Conservation (phyloP, 495 filamentous ascomycete species). For the Aspergillus taichungensis region DNA sequence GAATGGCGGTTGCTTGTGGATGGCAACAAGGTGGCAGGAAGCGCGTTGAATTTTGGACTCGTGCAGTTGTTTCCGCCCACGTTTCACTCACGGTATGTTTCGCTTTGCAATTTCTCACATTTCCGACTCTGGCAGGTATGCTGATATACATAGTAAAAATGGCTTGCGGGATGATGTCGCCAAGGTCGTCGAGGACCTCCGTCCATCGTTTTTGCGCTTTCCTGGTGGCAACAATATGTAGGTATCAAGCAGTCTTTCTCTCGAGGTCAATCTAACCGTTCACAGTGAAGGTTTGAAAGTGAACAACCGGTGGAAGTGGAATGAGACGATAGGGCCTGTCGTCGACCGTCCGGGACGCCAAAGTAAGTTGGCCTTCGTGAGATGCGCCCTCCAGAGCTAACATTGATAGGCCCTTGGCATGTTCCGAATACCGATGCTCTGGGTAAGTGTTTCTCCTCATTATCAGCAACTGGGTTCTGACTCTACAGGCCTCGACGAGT, state of each 20-base stretch:
- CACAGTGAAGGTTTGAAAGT: constrained; percentile 22
- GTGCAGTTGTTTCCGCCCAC: constrained; percentile 62
- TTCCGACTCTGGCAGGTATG: too few relatives aligned
- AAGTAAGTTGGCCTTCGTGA: constrained; percentile 1
- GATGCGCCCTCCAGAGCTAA: neutral
- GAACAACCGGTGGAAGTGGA: constrained; percentile 55
- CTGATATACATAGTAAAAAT: constrained; percentile 34
- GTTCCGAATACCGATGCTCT: constrained; percentile 56
- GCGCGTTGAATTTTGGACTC: constrained; percentile 52
- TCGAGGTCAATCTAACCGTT: neutral
- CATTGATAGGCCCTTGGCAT: constrained; percentile 44
- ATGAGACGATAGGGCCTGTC: constrained; percentile 55
- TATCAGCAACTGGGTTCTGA: neutral
- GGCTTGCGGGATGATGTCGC: constrained; percentile 54
- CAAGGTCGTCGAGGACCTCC: constrained; percentile 42
- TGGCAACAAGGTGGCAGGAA: constrained; percentile 30
- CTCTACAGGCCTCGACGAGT: constrained; percentile 38
- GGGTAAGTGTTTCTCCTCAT: constrained; percentile 18
- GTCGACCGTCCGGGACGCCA: constrained; percentile 52
- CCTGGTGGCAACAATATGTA: constrained; percentile 59
- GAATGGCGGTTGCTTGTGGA: constrained; percentile 56
- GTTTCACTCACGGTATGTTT: constrained; percentile 20
- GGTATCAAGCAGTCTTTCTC: neutral
- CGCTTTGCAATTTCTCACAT: too few relatives aligned
- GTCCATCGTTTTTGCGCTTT: constrained; percentile 51